These are phyloP conservation scores for Penicillium odoratum DNA, from an alignment of 495 filamentous ascomycete species.

Conservation along the genomic window DNA sequence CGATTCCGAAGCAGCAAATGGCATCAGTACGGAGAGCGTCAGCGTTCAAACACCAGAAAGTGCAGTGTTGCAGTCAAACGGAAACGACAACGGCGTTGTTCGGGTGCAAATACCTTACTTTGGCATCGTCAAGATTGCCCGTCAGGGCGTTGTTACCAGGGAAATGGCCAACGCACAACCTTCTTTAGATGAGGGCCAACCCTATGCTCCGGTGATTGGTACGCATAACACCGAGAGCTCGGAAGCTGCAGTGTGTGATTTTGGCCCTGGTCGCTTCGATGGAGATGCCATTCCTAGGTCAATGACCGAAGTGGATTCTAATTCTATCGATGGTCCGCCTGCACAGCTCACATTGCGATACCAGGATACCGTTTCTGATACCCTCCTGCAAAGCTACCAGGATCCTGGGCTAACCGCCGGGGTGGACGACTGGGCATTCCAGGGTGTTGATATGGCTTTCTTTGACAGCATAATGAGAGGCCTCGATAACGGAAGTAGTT, in stretches of 20 bases:
- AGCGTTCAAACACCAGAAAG: slow-evolving; percentile 12
- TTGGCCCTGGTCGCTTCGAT: background rate
- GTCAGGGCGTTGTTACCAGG: slow-evolving; percentile 8
- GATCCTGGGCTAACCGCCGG: slow-evolving; percentile 17
- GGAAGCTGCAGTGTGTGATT: slow-evolving; percentile 7
- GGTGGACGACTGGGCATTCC: slow-evolving; percentile 27
- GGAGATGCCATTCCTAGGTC: background rate
- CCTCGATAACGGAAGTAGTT: slow-evolving; percentile 7
- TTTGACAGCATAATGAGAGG: slow-evolving; percentile 28
- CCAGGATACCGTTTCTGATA: background rate
- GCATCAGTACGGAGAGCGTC: slow-evolving; percentile 12
- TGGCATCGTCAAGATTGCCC: slow-evolving; percentile 28
- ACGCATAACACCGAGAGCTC: slow-evolving; percentile 1
- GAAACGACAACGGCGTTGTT: slow-evolving; percentile 16
- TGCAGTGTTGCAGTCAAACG: slow-evolving; percentile 9
- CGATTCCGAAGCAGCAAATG: slow-evolving; percentile 4
- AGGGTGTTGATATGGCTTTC: slow-evolving; percentile 31
- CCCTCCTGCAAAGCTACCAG: slow-evolving; percentile 2
- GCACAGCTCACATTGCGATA: background rate
- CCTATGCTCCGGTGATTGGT: background rate
- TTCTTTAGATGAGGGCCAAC: background rate
- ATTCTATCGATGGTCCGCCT: background rate
- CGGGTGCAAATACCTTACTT: slow-evolving; percentile 38
- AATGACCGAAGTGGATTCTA: background rate
- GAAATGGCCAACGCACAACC: slow-evolving; percentile 2